Base-by-base conservation (phyloP, 83 land plant species). In the Isoetes engelmannii region DNA sequence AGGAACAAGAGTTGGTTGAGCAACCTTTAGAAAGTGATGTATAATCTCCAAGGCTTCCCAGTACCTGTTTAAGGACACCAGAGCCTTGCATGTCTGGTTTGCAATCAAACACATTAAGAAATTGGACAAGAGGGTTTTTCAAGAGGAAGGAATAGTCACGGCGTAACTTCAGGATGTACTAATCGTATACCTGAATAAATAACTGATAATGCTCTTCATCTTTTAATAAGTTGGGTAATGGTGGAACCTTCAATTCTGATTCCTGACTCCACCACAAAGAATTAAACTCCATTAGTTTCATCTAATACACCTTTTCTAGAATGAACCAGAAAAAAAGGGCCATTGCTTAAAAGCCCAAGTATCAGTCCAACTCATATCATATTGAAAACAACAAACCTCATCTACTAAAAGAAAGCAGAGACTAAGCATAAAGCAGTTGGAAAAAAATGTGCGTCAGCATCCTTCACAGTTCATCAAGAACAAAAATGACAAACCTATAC, bases 21-120 rank as follows among this genome's bases (percentile, higher is more conserved):
- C 84, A 57, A 81, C 77, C 54, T 68, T 79, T 57, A 90, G 48
- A 46, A 77, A 65, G 10, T 74, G 82, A 61, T 84, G 86, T 6
- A 93, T 83, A 21, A 93, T 78, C 76, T 93, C 86, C 59, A 87
- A 74, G 60, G 88, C 89, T 69, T 93, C 92, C 75, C 81, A 83
- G 72, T 86, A 86, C 61, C 86, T 74, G 68, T 63, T 77, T 70
- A 83, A 58, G 45, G 89, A 70, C 69, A 82, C 84, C 72, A 89
- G 76, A 50, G 87, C 80, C 75, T 85, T 82, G 82, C 92, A 89
- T 20, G 84, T 65, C 87, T 90, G 72, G 55, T 51, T 15, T 12
- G 55, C 15, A 15, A 15, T 12, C 55, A 51, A 12, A 51, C 0
- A 51, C 13, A 12, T 51, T 12, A 12, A 51, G n/a, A 51, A 12